These are phyloP conservation scores for Apiospora marii DNA, from an alignment of 2,329 filamentous ascomycete species.

Conservation along the genomic window DNA sequence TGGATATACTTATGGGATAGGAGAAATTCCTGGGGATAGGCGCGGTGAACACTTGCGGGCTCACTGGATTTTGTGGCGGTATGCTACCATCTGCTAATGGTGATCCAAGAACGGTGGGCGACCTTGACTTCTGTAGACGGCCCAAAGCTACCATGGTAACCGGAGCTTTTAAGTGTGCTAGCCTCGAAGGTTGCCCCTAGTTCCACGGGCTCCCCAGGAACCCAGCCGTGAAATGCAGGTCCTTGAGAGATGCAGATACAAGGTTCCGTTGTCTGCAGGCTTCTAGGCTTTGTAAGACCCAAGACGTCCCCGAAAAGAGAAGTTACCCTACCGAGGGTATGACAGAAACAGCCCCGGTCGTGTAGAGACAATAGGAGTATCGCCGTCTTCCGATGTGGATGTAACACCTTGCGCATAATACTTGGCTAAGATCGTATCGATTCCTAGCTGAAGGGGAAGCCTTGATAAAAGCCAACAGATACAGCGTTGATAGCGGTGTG, in stretches of 20 bases:
- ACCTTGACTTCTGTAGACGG: constrained; percentile 39
- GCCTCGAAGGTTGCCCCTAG: background rate
- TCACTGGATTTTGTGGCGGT: constrained; percentile 28
- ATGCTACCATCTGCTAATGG: constrained; percentile 30
- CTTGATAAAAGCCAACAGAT: background rate
- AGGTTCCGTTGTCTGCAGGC: background rate
- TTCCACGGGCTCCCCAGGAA: background rate
- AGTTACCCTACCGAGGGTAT: background rate
- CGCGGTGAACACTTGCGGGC: constrained; percentile 28
- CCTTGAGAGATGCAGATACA: background rate
- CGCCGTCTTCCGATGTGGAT: background rate
- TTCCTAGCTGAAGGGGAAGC: background rate
- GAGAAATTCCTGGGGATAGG: constrained; percentile 42
- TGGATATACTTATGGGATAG: constrained; percentile 39
- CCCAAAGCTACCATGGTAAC: constrained; percentile 40
- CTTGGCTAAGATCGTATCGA: background rate
- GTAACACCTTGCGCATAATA: background rate
- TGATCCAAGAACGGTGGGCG: constrained; percentile 33
- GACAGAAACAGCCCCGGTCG: background rate
- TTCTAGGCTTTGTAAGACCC: background rate
- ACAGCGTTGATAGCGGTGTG: background rate
- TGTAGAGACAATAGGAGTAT: background rate
- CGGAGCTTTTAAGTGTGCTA: background rate
- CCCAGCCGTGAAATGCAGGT: background rate
- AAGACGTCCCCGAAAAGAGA: background rate